Conservation (phyloP, 1,284 basidiomycete genomes). For the Xanthoconium separans region DNA sequence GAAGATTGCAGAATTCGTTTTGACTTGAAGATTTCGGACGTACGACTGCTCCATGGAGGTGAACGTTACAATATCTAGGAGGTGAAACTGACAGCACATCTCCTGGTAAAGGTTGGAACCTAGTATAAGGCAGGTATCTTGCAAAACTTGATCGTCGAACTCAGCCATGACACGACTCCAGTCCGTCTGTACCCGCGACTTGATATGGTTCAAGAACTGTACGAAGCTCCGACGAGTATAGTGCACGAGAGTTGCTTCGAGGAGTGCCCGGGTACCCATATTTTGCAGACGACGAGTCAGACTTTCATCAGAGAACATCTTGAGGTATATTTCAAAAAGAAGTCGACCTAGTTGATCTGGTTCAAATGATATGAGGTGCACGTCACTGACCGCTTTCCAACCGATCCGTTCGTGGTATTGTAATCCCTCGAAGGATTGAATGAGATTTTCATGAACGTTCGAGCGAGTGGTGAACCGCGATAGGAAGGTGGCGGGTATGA, state of each 20-base stretch:
- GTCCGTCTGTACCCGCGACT: conserved; percentile 30
- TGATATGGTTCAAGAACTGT: conserved; percentile 40
- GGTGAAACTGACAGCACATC: conserved; percentile 39
- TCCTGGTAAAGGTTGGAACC: conserved; percentile 42
- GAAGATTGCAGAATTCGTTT: conserved; percentile 16
- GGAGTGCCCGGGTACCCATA: neutral
- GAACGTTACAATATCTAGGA: conserved; percentile 30
- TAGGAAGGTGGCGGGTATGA: conserved; percentile 41
- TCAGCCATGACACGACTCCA: conserved; percentile 36
- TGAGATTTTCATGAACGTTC: conserved; percentile 42
- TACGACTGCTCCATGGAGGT: conserved; percentile 16
- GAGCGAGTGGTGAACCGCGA: conserved; percentile 43
- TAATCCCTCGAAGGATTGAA: conserved; percentile 2
- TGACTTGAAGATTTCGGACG: conserved; percentile 8
- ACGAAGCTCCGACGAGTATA: conserved; percentile 48
- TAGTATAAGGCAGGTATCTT: conserved; percentile 33
- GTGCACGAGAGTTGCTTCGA: conserved; percentile 26
- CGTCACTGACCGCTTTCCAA: conserved; percentile 39
- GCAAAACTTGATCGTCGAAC: conserved; percentile 30
- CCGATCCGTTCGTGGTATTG: conserved; percentile 44
- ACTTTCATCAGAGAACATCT: conserved; percentile 41
- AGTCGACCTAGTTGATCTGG: conserved; percentile 38
- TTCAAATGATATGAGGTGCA: conserved; percentile 24
- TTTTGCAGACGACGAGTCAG: conserved; percentile 9
- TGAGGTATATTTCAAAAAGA: conserved; percentile 46